phyloP scores from a whole-genome alignment of 495 filamentous ascomycete species.

The Penicillium subrubescens region DNA sequence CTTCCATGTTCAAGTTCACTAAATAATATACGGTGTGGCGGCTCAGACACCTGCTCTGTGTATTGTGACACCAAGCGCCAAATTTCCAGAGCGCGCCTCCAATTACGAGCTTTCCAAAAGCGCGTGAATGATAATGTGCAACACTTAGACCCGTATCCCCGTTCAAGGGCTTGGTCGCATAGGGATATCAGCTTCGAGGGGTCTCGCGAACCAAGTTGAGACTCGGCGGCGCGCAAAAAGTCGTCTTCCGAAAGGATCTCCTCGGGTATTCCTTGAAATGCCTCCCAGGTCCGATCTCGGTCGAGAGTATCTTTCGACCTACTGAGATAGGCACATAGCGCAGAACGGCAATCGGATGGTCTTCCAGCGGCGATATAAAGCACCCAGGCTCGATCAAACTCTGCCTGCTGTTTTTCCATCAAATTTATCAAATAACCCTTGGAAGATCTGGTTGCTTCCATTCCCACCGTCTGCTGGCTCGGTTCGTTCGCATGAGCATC shows the following conservation, averaged over 20 bases:
- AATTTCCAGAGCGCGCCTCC: conserved; percentile 24
- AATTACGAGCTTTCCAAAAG: conserved; percentile 38
- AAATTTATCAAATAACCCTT: conserved; percentile 23
- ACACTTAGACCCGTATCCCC: conserved; percentile 22
- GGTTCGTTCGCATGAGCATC: not conserved
- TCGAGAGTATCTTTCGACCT: conserved; percentile 36
- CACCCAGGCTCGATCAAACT: conserved; percentile 42
- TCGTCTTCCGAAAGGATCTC: conserved; percentile 35
- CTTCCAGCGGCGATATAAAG: conserved; percentile 35
- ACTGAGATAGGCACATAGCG: conserved; percentile 43
- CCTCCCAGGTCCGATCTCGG: conserved; percentile 37
- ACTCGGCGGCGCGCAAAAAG: conserved; percentile 39
- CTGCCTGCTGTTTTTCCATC: conserved; percentile 14
- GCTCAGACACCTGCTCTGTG: not conserved
- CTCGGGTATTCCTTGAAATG: conserved; percentile 43
- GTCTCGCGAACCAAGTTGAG: conserved; percentile 24
- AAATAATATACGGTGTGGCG: not conserved
- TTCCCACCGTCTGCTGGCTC: not conserved
- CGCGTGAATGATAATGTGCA: conserved; percentile 34
- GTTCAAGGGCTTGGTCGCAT: conserved; percentile 35
- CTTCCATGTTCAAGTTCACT: conserved; percentile 1
- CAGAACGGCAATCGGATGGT: conserved; percentile 27
- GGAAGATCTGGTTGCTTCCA: conserved; percentile 8
- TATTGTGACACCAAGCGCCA: conserved; percentile 12
- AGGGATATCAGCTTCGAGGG: conserved; percentile 24